phyloP scores from a whole-genome alignment of 805 yeast species.

The Zygoascus flipseniorum region DNA sequence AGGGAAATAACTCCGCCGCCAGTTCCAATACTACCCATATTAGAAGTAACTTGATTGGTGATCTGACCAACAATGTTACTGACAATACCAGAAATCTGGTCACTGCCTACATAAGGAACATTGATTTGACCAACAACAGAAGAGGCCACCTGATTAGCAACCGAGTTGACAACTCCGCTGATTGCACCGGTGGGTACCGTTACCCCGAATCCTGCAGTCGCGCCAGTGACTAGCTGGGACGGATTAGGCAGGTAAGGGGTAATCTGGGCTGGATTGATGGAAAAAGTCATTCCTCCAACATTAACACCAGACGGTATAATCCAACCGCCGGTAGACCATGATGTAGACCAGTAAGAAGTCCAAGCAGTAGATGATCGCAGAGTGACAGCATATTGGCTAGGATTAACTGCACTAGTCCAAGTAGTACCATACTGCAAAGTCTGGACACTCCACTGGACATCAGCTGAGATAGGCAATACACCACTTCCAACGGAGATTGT shows the following conservation, averaged over 20 bases:
- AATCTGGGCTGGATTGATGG: neutral
- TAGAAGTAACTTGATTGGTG: neutral
- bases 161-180: neutral
- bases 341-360: slow-evolving; percentile 1
- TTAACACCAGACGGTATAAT: neutral
- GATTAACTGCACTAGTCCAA: neutral
- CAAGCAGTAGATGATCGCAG: neutral
- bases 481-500: neutral
- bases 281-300: neutral
- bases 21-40: neutral
- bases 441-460: neutral
- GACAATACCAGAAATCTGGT: neutral
- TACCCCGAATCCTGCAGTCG: neutral
- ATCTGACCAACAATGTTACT: neutral
- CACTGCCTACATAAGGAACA: neutral
- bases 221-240: neutral
- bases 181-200: neutral
- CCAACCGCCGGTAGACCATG: slow-evolving; percentile 1
- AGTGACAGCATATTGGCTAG: neutral
- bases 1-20: neutral
- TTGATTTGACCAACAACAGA: neutral
- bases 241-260: neutral
- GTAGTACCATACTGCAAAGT: neutral
- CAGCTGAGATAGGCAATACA: neutral
- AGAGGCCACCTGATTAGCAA: slow-evolving; percentile 1